Evolutionary conservation across 495 filamentous ascomycete genomes (phyloP).

Genomic region (Talaromyces nanjingensis): DNA sequence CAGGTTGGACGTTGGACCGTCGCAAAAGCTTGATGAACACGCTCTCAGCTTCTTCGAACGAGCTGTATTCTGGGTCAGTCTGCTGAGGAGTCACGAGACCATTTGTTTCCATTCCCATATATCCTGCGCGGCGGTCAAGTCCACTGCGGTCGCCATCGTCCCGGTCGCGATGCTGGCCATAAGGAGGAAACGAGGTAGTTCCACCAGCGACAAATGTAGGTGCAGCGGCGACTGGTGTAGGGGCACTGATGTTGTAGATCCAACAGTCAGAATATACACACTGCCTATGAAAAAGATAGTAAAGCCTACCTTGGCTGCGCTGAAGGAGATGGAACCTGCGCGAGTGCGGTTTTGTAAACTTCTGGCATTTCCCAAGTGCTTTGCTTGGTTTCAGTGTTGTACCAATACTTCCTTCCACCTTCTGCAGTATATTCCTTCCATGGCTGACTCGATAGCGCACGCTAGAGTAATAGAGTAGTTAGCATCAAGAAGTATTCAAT

Average conservation of each 20-base stretch:
- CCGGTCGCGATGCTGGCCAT: constrained; percentile 35
- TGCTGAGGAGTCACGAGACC: constrained; percentile 54
- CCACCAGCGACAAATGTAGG: constrained; percentile 65
- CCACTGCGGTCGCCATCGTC: constrained; percentile 54
- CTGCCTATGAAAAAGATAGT: neutral
- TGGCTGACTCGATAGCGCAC: constrained; percentile 72
- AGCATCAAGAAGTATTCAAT: constrained; percentile 7
- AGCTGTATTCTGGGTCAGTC: constrained; percentile 77
- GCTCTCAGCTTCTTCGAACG: constrained; percentile 84
- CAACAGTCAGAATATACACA: neutral
- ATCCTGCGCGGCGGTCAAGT: constrained; percentile 61
- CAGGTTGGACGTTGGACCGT: constrained; percentile 74
- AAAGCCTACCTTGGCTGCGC: constrained; percentile 54
- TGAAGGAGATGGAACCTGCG: constrained; percentile 44
- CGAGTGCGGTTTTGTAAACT: constrained; percentile 64
- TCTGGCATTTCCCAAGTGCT: constrained; percentile 95
- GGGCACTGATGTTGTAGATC: constrained; percentile 15
- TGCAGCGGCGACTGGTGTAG: constrained; percentile 15
- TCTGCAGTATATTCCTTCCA: constrained; percentile 91
- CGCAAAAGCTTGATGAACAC: constrained; percentile 90
- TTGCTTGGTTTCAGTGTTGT: constrained; percentile 82
- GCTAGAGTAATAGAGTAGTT: constrained; percentile 36
- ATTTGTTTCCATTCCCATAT: constrained; percentile 46
- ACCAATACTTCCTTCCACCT: constrained; percentile 88
- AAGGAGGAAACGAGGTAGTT: constrained; percentile 45